phyloP scores from a whole-genome alignment of 805 yeast species.

The Wickerhamiella allomyrinae region DNA sequence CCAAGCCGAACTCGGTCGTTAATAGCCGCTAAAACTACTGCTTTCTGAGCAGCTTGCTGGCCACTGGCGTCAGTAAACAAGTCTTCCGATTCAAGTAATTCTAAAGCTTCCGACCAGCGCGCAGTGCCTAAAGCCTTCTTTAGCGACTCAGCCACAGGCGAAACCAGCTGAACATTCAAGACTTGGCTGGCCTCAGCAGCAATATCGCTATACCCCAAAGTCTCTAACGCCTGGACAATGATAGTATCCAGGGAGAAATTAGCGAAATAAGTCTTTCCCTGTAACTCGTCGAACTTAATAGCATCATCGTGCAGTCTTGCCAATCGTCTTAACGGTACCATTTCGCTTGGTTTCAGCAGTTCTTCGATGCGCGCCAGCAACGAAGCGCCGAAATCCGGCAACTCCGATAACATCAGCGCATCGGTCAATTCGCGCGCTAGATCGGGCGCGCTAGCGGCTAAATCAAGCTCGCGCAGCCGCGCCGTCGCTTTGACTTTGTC shows the following conservation, averaged over 20 bases:
- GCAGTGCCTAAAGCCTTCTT: conserved; percentile 30
- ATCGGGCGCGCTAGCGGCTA: not conserved
- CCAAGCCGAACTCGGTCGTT: conserved; percentile 37
- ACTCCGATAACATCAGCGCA: not conserved
- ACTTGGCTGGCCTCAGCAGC: conserved; percentile 31
- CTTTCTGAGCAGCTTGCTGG: conserved; percentile 25
- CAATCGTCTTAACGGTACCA: not conserved
- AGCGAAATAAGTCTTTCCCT: not conserved
- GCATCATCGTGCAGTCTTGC: not conserved
- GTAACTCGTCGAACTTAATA: not conserved
- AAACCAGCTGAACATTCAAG: conserved; percentile 25
- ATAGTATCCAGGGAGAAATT: conserved; percentile 11
- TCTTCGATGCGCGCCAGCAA: not conserved
- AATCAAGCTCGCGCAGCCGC: not conserved
- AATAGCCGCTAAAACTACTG: conserved; percentile 33
- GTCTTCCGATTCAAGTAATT: conserved; percentile 18
- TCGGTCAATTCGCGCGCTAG: not conserved
- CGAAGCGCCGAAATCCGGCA: not conserved
- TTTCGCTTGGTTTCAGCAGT: not conserved
- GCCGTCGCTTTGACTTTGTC: not conserved
- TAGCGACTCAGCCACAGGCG: conserved; percentile 30
- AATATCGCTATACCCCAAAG: conserved; percentile 33
- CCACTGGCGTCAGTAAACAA: conserved; percentile 15
- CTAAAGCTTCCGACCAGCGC: conserved; percentile 29
- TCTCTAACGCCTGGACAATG: conserved; percentile 36